Percentiles rank a stretch among this genome's conserved stretches.
Evolutionary conservation across 2,329 filamentous ascomycete species (phyloP).

Genomic region (Pestalotiopsis sp.): DNA sequence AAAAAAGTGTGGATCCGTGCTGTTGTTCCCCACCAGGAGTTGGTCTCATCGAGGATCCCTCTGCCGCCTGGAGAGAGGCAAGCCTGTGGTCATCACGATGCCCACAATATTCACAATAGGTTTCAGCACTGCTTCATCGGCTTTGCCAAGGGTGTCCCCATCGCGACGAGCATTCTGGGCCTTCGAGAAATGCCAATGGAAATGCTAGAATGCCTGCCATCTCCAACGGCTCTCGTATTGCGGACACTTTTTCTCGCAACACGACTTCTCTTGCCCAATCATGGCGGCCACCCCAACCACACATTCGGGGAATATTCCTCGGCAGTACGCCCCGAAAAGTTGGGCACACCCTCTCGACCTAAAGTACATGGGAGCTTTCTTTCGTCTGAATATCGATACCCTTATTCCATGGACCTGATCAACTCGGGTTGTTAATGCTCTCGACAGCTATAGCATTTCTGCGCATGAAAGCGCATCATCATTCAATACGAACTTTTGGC

Average conservation of each 20-base stretch:
- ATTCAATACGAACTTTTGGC: no score
- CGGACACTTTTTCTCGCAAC: not conserved
- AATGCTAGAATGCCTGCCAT: no score
- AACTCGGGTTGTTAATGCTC: no score
- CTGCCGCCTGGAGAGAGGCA: not conserved
- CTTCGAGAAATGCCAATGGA: no score
- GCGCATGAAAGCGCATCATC: no score
- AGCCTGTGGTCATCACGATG: not conserved
- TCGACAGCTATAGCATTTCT: no score
- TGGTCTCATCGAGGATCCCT: not conserved
- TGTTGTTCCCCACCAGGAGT: not conserved
- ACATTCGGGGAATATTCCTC: not conserved
- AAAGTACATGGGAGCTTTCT: no score
- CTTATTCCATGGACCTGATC: no score
- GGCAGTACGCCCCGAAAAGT: not conserved
- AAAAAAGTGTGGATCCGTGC: not conserved
- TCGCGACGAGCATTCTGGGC: not conserved
- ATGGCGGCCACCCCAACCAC: no score
- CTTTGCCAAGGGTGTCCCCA: not conserved
- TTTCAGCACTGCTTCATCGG: constrained; percentile 15
- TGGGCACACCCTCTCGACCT: not conserved
- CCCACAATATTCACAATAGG: constrained; percentile 4
- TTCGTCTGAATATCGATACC: no score
- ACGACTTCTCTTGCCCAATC: not conserved
- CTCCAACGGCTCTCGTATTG: not conserved